Evolutionary conservation across 2,329 filamentous ascomycete genomes (phyloP), one percentile per base, ranked within the genome.

Genomic region (Kalmusia sp.): DNA sequence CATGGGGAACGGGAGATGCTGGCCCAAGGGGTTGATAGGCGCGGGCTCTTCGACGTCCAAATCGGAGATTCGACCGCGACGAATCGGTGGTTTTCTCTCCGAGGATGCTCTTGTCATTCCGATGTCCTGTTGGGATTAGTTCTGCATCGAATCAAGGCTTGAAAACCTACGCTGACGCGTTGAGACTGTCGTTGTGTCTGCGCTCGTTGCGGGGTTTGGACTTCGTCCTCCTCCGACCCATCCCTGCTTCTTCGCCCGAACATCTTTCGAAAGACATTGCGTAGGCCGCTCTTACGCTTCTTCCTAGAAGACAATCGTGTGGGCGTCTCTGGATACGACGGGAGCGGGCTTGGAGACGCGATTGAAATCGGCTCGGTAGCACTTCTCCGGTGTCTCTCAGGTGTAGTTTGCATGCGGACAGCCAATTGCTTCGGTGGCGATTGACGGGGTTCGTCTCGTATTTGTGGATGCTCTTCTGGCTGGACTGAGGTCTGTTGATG

Each of bases 1-100:
- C 73, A 76, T 76, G 1, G 73, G 73, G 45, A 73, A 76, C 1
- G 73, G 73, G 7, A 76, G 64, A 37, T 73, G 70, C 38, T 67
- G 65, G 24, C 67, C 69, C 9, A 73, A 55, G 7, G 72, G 71
- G 52, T 74, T 70, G 50, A 73, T 61, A 28, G 70, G 70, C 45
- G 65, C 41, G 37, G 68, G 50, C 51, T 72, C 70, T 49, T 66
- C 57, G 21, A 73, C 63, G 6, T 67, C 62, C n/a, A 74, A 44
- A 41, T 71, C 65, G 4, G 71, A 74, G 50, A 74, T 72, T n/a
- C 70, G 66, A 27, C 64, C 59, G 12, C 61, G 57, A 24, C 49
- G 58, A 6, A 51, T 53, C 27, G 58, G 63, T 30, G 62, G 59
- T 33, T 59, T 54, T 17, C 62, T 64, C 31, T 63, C 54, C 28